Base-by-base conservation (phyloP, 2,329 filamentous ascomycete species). In the Fusarium sp. region DNA sequence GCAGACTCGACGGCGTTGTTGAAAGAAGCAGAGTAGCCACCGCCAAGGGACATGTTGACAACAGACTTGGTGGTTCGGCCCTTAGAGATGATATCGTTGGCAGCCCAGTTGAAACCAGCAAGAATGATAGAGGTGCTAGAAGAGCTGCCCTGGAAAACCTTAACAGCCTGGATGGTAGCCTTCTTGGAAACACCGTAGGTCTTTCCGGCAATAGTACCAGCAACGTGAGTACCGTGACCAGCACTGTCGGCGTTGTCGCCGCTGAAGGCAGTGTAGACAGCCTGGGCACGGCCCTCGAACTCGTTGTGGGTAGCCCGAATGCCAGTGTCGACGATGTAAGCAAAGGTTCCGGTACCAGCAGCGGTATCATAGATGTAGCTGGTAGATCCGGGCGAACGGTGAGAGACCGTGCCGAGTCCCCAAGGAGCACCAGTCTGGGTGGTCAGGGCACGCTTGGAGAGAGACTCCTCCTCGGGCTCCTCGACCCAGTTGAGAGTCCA, bases 291-390 rank as follows among this genome's bases (percentile, higher is more conserved):
- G 36, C 83, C 83, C 69, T 82, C 79, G 69, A 85, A 88, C 73
- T 87, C 82, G 34, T 71, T 69, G 76, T 91, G 88, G 7, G 81
- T 79, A 21, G 79, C 77, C 45, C 78, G 78, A 67, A 90, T 85
- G 68, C 88, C 88, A 6, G 87, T 89, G 76, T 91, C 88, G 45
- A 91, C 83, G 21, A 91, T 77, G 74, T 86, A 91, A 44, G 83
- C 84, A 30, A 85, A 89, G 68, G 85, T 85, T 36, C 82, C 83
- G 44, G 51, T 45, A 12, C 73, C 72, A 42, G 83, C 83, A 19
- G 77, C 77, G 54, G 77, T 77, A 72, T 87, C 84, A 64, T 85
- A 87, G 47, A 82, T 74, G 73, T 88, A 88, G 51, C 63, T 72
- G 17, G 62, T 71, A 23, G 54, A 70, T 36, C 73, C 75, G 1